These are phyloP conservation scores for Hyaloscypha hepaticicola DNA, from an alignment of 495 filamentous ascomycete genomes.

Conservation along the genomic window DNA sequence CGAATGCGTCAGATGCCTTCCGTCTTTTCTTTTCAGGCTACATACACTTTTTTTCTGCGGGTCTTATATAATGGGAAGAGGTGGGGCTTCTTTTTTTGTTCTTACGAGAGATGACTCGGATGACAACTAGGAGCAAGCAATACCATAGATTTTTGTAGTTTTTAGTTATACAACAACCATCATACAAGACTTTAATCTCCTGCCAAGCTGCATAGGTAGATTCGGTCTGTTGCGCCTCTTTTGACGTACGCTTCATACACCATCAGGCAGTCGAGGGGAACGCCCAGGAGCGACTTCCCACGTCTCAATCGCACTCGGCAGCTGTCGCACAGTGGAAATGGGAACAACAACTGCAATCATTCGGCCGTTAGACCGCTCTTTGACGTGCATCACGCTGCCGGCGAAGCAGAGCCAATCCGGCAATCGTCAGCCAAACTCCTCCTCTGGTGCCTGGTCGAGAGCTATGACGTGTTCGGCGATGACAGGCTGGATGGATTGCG, in stretches of 20 bases:
- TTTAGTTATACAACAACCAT: background rate
- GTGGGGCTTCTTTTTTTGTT: background rate
- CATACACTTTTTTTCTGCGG: background rate
- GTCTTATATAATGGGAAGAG: background rate
- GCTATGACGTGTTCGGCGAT: background rate
- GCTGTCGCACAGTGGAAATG: background rate
- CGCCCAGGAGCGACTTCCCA: too few species aligned
- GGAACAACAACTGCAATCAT: background rate
- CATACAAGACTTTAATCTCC: background rate
- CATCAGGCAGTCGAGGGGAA: too few species aligned
- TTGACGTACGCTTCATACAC: background rate
- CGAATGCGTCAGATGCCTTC: background rate
- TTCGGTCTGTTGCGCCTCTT: background rate
- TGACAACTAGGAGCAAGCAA: background rate
- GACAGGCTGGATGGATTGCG: background rate
- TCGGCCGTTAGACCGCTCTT: background rate
- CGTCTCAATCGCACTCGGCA: background rate
- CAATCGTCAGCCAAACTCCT: background rate
- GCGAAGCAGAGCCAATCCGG: background rate
- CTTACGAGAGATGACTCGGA: constrained; percentile 4
- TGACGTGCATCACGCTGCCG: background rate
- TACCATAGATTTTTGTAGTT: constrained; percentile 1
- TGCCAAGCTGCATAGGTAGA: background rate
- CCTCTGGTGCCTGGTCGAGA: too few species aligned
- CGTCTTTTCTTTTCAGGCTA: background rate